These are phyloP conservation scores for Daldinia decipiens DNA, from an alignment of 495 filamentous ascomycete genomes.

Conservation along the genomic window DNA sequence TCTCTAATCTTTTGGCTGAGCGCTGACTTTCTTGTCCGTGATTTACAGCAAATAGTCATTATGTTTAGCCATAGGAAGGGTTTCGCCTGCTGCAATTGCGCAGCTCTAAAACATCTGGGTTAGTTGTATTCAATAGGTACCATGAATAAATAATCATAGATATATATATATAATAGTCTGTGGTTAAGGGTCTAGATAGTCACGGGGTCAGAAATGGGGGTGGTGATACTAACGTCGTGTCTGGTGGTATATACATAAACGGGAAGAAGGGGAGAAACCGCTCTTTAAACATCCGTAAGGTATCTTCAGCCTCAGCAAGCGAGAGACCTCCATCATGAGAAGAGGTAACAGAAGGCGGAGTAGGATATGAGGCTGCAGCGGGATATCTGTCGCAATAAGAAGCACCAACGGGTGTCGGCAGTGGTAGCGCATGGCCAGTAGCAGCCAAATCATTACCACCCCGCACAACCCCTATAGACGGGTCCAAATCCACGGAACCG, in stretches of 20 bases:
- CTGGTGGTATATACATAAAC: slow-evolving; percentile 46
- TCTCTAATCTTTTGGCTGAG: slow-evolving; percentile 53
- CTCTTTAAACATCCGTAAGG: slow-evolving; percentile 43
- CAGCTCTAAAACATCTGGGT: slow-evolving; percentile 37
- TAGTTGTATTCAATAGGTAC: slow-evolving; percentile 12
- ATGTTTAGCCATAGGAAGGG: slow-evolving; percentile 64
- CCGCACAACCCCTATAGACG: slow-evolving; percentile 16
- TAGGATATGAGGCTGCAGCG: slow-evolving; percentile 35
- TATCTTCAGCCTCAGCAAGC: slow-evolving; percentile 43
- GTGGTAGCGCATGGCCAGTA: slow-evolving; percentile 15
- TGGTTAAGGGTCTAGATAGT: neutral
- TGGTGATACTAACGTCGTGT: slow-evolving; percentile 38
- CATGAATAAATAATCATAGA: neutral
- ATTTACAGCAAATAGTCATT: slow-evolving; percentile 53
- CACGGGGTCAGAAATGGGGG: neutral
- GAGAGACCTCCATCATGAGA: slow-evolving; percentile 35
- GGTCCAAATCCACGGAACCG: slow-evolving; percentile 21
- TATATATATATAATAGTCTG: neutral
- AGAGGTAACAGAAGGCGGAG: slow-evolving; percentile 30
- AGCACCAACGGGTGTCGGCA: slow-evolving; percentile 18
- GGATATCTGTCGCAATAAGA: slow-evolving; percentile 20
- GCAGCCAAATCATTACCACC: slow-evolving; percentile 9
- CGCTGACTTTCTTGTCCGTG: slow-evolving; percentile 48
- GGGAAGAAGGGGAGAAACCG: slow-evolving; percentile 50
- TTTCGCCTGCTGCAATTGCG: slow-evolving; percentile 40